These are phyloP conservation scores for Hondaea fermentalgiana DNA, from an alignment of 108 stramenopile genomes.

Conservation along the genomic window DNA sequence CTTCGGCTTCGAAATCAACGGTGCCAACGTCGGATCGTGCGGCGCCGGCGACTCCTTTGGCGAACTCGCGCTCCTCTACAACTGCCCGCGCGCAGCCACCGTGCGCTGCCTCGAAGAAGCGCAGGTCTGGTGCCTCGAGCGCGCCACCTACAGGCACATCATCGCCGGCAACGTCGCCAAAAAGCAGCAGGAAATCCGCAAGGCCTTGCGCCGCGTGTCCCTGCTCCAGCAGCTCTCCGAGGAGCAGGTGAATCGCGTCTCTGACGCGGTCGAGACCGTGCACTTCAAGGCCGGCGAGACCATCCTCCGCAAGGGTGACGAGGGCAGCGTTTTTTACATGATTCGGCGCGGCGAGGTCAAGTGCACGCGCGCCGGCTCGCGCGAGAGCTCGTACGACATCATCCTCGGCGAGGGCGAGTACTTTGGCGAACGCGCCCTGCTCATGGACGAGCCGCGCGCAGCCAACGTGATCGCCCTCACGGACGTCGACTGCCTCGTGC, in stretches of 20 bases:
- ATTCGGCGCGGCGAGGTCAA: slow-evolving; percentile 57
- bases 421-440: slow-evolving; percentile 31
- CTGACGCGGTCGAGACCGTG: slow-evolving; percentile 49
- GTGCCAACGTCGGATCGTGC: neutral
- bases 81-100: slow-evolving; percentile 30
- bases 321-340: slow-evolving; percentile 58
- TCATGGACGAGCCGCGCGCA: slow-evolving; percentile 23
- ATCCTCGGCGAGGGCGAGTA: slow-evolving; percentile 27
- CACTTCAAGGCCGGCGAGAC: slow-evolving; percentile 48
- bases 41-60: slow-evolving; percentile 29
- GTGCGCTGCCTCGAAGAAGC: neutral
- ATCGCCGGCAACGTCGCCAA: slow-evolving; percentile 11
- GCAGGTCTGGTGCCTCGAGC: slow-evolving; percentile 26
- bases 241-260: slow-evolving; percentile 42
- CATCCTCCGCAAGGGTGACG: slow-evolving; percentile 45
- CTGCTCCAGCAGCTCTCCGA: neutral
- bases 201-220: neutral
- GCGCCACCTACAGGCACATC: slow-evolving; percentile 35
- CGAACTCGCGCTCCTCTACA: slow-evolving; percentile 44
- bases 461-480: slow-evolving; percentile 45
- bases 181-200: neutral
- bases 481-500: slow-evolving; percentile 5
- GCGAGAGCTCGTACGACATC: neutral
- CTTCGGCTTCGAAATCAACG: slow-evolving; percentile 33
- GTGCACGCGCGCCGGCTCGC: slow-evolving; percentile 34